A percentile compares a stretch with the other conserved stretches of the same genome.
Conservation (phyloP, 2,329 filamentous ascomycete species). For the Colletotrichum horii region DNA sequence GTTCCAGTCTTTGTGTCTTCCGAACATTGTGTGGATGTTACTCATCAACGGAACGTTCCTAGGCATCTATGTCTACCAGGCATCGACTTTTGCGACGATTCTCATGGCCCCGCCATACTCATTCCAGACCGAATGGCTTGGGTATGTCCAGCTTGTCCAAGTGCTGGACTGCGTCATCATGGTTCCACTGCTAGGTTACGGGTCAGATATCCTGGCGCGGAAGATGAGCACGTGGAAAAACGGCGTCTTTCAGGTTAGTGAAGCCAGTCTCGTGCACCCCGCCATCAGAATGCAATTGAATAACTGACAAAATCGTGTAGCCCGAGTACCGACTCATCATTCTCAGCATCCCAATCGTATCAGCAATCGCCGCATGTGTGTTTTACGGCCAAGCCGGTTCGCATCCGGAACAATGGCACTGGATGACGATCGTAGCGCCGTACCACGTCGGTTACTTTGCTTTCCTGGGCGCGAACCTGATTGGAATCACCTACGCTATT, state of each 20-base stretch:
- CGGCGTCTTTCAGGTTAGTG: not conserved
- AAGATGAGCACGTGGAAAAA: not conserved
- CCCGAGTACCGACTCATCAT: conserved; percentile 43
- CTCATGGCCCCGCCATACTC: conserved; percentile 23
- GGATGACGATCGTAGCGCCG: conserved; percentile 23
- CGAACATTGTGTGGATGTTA: conserved; percentile 26
- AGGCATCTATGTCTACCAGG: conserved; percentile 28
- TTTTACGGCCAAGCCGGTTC: conserved; percentile 41
- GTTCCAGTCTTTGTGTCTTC: conserved; percentile 18
- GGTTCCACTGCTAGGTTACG: conserved; percentile 25
- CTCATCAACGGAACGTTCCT: conserved; percentile 28
- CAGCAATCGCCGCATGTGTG: conserved; percentile 39
- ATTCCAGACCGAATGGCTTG: conserved; percentile 20
- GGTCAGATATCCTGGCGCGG: conserved; percentile 21
- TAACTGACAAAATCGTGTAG: conserved; percentile 21
- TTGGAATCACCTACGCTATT: conserved; percentile 31
- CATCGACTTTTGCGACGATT: conserved; percentile 25
- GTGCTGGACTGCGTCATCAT: conserved; percentile 23
- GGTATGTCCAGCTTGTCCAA: conserved; percentile 24
- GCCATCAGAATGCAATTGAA: fast-evolving
- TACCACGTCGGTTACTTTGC: conserved; percentile 26
- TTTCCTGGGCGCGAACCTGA: conserved; percentile 29
- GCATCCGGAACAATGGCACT: conserved; percentile 31
- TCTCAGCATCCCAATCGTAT: conserved; percentile 37
- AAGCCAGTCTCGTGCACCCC: not conserved